Evolutionary conservation across 1,284 basidiomycete species (phyloP).

Genomic region (Papiliotrema nemorosa): DNA sequence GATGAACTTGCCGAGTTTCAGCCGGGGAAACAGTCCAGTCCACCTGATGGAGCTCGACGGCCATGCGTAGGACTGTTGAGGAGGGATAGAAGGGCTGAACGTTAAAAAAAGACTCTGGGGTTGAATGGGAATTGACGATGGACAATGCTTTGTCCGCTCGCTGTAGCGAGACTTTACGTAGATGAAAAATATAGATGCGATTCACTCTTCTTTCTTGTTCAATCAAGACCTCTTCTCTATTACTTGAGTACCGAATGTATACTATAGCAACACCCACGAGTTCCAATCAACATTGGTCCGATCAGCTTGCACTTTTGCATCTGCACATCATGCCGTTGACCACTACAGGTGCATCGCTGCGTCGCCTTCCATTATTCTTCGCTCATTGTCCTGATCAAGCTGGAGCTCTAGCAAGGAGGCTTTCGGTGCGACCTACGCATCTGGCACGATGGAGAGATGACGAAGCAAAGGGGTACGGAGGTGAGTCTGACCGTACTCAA

Average conservation of each 20-base stretch:
- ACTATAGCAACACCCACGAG: too few species aligned
- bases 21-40: slow-evolving; percentile 31
- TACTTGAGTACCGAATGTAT: too few species aligned
- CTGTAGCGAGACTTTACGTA: neutral
- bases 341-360: slow-evolving; percentile 1
- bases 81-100: neutral
- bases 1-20: slow-evolving; percentile 31
- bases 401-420: slow-evolving; percentile 27
- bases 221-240: too few species aligned
- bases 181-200: neutral
- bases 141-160: neutral
- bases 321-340: slow-evolving; percentile 4
- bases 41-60: slow-evolving; percentile 32
- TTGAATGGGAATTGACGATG: neutral
- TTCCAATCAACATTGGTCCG: too few species aligned
- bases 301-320: too few species aligned
- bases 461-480: slow-evolving; percentile 21
- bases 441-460: slow-evolving; percentile 30
- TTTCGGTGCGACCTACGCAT: slow-evolving; percentile 35
- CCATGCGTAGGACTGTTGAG: slow-evolving; percentile 10
- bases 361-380: slow-evolving; percentile 35
- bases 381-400: slow-evolving; percentile 40
- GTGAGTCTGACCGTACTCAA: slow-evolving; percentile 11
- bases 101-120: neutral
- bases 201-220: neutral